A percentile compares a stretch with the other conserved stretches of the same genome.
Conservation (phyloP, 202 grass and related monocot genomes). For the Zizania palustris region DNA sequence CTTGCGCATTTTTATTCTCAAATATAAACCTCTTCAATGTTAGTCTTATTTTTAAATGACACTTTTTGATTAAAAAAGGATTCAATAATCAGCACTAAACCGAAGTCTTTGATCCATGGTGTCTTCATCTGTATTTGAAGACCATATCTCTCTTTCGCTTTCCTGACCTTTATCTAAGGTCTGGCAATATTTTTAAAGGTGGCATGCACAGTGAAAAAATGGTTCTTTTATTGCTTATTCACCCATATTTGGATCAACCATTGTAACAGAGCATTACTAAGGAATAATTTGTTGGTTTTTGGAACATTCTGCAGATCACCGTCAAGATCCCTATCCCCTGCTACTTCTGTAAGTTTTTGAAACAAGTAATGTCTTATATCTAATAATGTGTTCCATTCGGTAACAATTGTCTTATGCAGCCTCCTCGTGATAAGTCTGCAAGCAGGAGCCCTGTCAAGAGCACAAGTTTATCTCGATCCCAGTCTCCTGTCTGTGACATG, state of each 20-base stretch:
- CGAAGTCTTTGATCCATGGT: constrained; percentile 17
- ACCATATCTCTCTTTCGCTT: not conserved
- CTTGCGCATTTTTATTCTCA: constrained; percentile 38
- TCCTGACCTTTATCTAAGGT: not conserved
- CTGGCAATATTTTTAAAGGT: not conserved
- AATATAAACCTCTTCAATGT: constrained; percentile 1
- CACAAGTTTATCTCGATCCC: constrained; percentile 54
- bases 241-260: constrained; percentile 23
- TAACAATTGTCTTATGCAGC: constrained; percentile 44
- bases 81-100: not conserved
- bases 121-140: constrained; percentile 25
- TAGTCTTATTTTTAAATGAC: not conserved
- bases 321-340: constrained; percentile 70
- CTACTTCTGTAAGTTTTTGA: constrained; percentile 69
- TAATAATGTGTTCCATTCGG: constrained; percentile 15
- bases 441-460: constrained; percentile 65
- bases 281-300: constrained; percentile 34
- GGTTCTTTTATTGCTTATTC: not conserved
- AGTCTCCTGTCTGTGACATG: constrained; percentile 42
- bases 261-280: constrained; percentile 34
- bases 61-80: not conserved
- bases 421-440: constrained; percentile 44
- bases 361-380: constrained; percentile 1
- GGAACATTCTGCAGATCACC: constrained; percentile 66
- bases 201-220: constrained; percentile 4